Conservation (phyloP, 768 basidiomycete genomes). For the Cyclocybe aegerita region DNA sequence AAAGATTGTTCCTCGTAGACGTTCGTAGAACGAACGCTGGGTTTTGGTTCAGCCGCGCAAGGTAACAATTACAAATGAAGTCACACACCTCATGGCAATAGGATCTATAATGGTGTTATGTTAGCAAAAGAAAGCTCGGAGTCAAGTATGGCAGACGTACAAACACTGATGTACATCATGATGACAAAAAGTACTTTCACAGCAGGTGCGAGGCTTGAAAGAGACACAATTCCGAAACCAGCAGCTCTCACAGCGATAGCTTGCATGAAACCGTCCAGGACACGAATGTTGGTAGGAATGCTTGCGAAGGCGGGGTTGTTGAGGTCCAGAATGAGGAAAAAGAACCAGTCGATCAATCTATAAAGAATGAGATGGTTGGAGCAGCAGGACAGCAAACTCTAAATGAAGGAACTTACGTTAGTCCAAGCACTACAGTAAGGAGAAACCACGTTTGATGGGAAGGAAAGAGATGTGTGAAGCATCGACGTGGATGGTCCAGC, state of each 20-base stretch:
- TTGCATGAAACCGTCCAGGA: conserved; percentile 78
- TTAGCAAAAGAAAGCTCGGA: background rate
- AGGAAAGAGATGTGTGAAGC: conserved; percentile 89
- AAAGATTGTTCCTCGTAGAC: conserved; percentile 94
- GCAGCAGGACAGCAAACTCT: background rate
- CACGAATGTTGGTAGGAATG: conserved; percentile 69
- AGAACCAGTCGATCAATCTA: conserved; percentile 85
- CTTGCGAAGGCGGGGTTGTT: conserved; percentile 66
- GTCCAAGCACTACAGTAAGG: conserved; percentile 57
- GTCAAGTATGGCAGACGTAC: conserved; percentile 41
- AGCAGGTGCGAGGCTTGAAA: conserved; percentile 80
- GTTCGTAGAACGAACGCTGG: conserved; percentile 86
- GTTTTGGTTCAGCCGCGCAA: background rate
- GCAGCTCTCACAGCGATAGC: conserved; percentile 81
- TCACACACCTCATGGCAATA: conserved; percentile 71
- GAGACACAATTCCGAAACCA: conserved; percentile 77
- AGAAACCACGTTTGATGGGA: conserved; percentile 95
- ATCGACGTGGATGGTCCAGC: conserved; percentile 91
- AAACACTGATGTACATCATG: conserved; percentile 92
- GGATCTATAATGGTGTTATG: conserved; percentile 46
- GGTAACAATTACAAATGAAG: no score
- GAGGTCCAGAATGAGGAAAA: conserved; percentile 86
- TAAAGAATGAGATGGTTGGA: background rate
- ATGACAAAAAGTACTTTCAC: conserved; percentile 87
- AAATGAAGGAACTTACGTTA: conserved; percentile 57